These are phyloP conservation scores for Rosa lucieae DNA, from an alignment of 306 rosid species.

Conservation along the genomic window DNA sequence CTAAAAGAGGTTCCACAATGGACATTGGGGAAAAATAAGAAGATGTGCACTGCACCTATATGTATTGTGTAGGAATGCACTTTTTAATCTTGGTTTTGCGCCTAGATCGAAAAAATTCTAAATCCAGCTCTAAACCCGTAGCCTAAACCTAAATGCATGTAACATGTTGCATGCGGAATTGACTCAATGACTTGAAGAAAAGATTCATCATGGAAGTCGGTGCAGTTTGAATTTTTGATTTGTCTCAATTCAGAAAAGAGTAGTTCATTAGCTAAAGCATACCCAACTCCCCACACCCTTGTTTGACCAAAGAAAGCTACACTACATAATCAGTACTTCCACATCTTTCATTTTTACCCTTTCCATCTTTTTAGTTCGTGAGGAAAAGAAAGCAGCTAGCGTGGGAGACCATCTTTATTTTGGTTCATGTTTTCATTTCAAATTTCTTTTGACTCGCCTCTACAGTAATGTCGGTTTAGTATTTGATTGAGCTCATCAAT, in stretches of 20 bases:
- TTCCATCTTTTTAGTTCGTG: conserved; percentile 11
- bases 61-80: not conserved
- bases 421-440: not conserved
- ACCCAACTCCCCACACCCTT: not conserved
- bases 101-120: not conserved
- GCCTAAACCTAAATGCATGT: not conserved
- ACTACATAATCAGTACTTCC: conserved; percentile 1
- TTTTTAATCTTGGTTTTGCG: not conserved
- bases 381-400: not conserved
- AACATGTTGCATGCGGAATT: not conserved
- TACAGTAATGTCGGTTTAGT: not conserved
- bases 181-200: not conserved
- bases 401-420: not conserved
- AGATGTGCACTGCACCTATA: not conserved
- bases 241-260: not conserved
- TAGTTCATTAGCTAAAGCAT: not conserved
- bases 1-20: not conserved
- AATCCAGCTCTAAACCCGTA: not conserved
- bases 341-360: not conserved
- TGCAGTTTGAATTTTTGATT: conserved; percentile 8
- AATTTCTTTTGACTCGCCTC: not conserved
- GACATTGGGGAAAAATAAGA: too few relatives aligned
- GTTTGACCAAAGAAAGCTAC: conserved; percentile 3
- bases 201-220: conserved; percentile 2
- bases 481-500: not conserved